Evolutionary conservation across 495 filamentous ascomycete species (phyloP).

Genomic region (Daldinia vernicosa): DNA sequence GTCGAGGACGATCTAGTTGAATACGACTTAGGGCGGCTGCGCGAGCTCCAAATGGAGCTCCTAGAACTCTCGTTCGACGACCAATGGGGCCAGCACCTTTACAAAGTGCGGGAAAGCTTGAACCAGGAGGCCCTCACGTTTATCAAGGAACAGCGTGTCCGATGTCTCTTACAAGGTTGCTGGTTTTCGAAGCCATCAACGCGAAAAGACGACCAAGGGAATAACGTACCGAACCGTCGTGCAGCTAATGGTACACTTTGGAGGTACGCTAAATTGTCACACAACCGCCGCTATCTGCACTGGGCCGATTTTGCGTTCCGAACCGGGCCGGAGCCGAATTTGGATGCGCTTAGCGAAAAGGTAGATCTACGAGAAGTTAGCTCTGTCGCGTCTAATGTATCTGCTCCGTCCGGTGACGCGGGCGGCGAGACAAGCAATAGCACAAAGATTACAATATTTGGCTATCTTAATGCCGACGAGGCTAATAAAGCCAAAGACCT

Average conservation of each 20-base stretch:
- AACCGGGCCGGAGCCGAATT: constrained; percentile 68
- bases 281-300: constrained; percentile 90
- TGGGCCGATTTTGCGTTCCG: constrained; percentile 84
- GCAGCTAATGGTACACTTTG: constrained; percentile 62
- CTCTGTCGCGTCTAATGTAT: constrained; percentile 93
- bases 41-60: constrained; percentile 94
- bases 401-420: constrained; percentile 65
- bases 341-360: constrained; percentile 81
- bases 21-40: constrained; percentile 78
- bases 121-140: constrained; percentile 93
- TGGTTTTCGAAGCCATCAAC: constrained; percentile 80
- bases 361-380: constrained; percentile 90
- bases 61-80: constrained; percentile 91
- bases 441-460: constrained; percentile 93
- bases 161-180: constrained; percentile 86
- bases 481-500: constrained; percentile 46
- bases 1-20: constrained; percentile 88
- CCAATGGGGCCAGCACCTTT: constrained; percentile 89
- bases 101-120: constrained; percentile 90
- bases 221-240: constrained; percentile 47
- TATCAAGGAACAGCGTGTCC: constrained; percentile 93
- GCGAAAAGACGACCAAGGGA: constrained; percentile 52
- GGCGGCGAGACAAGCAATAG: constrained; percentile 57
- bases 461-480: constrained; percentile 60
- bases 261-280: constrained; percentile 87